Conservation (phyloP, 306 rosid genomes). For the Pyrus pyrifolia region DNA sequence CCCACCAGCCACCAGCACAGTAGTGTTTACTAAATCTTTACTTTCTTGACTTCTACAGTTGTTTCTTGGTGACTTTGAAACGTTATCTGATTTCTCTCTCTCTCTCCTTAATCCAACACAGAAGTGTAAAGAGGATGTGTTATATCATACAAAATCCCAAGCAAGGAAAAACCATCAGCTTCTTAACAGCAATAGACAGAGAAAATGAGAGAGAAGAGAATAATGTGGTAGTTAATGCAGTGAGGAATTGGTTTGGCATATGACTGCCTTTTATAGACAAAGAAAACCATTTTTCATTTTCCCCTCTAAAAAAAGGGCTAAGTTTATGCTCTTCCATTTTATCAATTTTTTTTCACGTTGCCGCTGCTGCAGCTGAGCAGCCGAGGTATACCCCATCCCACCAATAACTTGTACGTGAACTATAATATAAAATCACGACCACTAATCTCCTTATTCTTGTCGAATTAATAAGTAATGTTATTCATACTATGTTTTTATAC, state of each 20-base stretch:
- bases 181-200: background rate
- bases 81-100: constrained; percentile 9
- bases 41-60: background rate
- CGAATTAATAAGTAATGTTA: background rate
- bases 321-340: background rate
- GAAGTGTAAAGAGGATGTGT: constrained; percentile 15
- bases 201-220: background rate
- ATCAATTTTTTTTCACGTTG: background rate
- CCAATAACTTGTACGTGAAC: background rate
- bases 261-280: background rate
- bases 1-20: constrained; percentile 6
- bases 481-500: no score
- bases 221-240: background rate
- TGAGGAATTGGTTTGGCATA: background rate
- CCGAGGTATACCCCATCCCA: background rate
- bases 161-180: background rate
- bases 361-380: background rate
- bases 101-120: background rate
- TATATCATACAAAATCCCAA: background rate
- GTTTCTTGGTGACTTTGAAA: background rate
- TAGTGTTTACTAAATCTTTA: background rate
- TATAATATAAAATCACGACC: background rate
- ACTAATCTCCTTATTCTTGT: background rate
- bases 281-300: background rate
- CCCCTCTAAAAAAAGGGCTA: background rate